Percentiles rank a stretch among this genome's conserved stretches.
These are phyloP conservation scores for Corrigiola litoralis DNA, from an alignment of 179 eudicot species.

Conservation along the genomic window DNA sequence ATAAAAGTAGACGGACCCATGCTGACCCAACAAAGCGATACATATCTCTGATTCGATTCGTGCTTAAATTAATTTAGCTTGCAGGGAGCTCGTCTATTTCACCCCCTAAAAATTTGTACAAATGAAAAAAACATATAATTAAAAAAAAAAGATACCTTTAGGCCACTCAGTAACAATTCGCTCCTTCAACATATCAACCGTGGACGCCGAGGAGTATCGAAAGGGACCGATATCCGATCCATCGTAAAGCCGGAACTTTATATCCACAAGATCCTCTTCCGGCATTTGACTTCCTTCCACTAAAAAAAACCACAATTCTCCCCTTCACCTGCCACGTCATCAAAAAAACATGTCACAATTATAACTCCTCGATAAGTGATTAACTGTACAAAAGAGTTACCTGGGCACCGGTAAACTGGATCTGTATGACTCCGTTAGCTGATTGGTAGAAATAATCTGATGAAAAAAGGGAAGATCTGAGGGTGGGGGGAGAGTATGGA, in stretches of 20 bases:
- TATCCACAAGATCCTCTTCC: conserved; percentile 88
- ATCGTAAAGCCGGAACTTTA: conserved; percentile 82
- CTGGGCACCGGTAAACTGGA: conserved; percentile 10
- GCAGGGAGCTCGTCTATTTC: no score
- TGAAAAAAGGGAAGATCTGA: conserved; percentile 8
- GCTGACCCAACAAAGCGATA: no score
- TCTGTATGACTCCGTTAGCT: conserved; percentile 6
- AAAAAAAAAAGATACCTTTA: conserved; percentile 43
- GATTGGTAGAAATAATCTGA: background rate
- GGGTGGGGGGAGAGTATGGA: background rate
- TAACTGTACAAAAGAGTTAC: conserved; percentile 5
- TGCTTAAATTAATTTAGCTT: no score
- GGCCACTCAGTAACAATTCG: conserved; percentile 94
- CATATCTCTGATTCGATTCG: no score
- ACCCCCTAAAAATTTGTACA: no score
- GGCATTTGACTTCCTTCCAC: conserved; percentile 51
- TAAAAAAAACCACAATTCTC: background rate
- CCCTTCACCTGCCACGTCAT: conserved; percentile 3
- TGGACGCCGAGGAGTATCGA: conserved; percentile 76
- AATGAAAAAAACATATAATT: background rate
- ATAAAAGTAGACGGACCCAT: no score
- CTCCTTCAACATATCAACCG: conserved; percentile 83
- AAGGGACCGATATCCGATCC: conserved; percentile 95
- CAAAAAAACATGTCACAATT: conserved; percentile 15
- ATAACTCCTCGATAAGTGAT: background rate